Evolutionary conservation across 768 basidiomycete genomes (phyloP).

Genomic region (Mycena metata): DNA sequence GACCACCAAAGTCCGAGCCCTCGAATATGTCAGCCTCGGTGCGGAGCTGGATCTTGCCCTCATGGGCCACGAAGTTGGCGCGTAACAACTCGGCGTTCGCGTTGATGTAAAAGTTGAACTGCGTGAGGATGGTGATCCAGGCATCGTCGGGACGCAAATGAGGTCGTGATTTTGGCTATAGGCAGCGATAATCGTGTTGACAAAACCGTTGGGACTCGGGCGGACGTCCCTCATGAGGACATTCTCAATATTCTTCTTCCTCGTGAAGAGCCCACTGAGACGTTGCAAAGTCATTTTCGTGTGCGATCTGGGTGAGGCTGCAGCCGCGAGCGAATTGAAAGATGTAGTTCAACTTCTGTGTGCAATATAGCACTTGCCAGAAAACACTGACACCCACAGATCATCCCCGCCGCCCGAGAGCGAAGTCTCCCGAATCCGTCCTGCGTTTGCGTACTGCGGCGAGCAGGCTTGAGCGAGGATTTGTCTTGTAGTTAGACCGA

Average conservation of each 20-base stretch:
- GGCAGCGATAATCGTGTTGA: constrained; percentile 41
- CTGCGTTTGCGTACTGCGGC: background rate
- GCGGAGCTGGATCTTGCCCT: constrained; percentile 40
- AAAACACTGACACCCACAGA: background rate
- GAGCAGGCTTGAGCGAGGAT: background rate
- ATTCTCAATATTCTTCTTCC: background rate
- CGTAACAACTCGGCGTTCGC: no score
- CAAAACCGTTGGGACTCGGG: no score
- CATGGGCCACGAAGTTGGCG: constrained; percentile 44
- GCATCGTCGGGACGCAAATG: constrained; percentile 56
- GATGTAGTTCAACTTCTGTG: background rate
- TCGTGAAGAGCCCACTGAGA: background rate
- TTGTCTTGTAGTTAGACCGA: background rate
- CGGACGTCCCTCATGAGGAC: constrained; percentile 14
- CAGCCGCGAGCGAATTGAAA: background rate
- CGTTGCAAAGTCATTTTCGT: background rate
- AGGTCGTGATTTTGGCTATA: constrained; percentile 47
- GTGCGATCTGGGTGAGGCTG: background rate
- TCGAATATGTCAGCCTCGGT: constrained; percentile 30
- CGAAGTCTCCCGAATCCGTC: background rate
- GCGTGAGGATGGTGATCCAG: constrained; percentile 47
- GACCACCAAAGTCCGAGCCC: constrained; percentile 42
- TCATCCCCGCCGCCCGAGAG: background rate
- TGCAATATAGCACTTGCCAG: background rate
- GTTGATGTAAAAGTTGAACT: constrained; percentile 55